phyloP scores from a whole-genome alignment of 164 flowering plant species.

The Annona cherimola region DNA sequence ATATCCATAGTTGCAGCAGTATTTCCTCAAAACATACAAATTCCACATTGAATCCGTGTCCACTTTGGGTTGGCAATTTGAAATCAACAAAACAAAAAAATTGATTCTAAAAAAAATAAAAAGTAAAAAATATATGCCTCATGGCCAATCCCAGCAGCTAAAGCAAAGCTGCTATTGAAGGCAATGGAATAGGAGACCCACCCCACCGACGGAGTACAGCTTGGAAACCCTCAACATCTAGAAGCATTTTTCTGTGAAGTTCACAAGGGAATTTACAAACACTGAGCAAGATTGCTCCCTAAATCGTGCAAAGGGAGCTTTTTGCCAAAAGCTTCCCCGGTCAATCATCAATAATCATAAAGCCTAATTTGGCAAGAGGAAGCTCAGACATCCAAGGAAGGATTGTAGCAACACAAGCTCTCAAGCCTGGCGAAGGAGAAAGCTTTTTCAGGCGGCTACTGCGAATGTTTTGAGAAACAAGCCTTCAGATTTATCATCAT shows the following conservation, averaged over 20 bases:
- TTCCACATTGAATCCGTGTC: too few relatives aligned
- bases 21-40: too few relatives aligned
- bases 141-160: slow-evolving; percentile 12
- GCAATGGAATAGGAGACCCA: slow-evolving; percentile 19
- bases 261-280: slow-evolving; percentile 12
- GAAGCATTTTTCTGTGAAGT: slow-evolving; percentile 5
- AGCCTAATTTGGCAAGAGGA: too few relatives aligned
- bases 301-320: neutral
- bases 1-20: too few relatives aligned
- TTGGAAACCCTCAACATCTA: slow-evolving; percentile 1
- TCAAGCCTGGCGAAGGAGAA: slow-evolving; percentile 31
- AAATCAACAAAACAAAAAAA: too few relatives aligned
- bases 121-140: slow-evolving; percentile 8
- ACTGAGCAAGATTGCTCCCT: slow-evolving; percentile 7
- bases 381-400: slow-evolving; percentile 16
- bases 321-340: slow-evolving; percentile 2
- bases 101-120: too few relatives aligned
- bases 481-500: slow-evolving; percentile 42
- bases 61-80: too few relatives aligned
- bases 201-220: neutral
- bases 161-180: slow-evolving; percentile 12
- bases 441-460: slow-evolving; percentile 67
- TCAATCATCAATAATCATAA: neutral
- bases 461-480: slow-evolving; percentile 69
- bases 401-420: slow-evolving; percentile 9